These are phyloP conservation scores for Rhodomyrtus psidioides DNA, from an alignment of 441 rosid species.

Conservation along the genomic window DNA sequence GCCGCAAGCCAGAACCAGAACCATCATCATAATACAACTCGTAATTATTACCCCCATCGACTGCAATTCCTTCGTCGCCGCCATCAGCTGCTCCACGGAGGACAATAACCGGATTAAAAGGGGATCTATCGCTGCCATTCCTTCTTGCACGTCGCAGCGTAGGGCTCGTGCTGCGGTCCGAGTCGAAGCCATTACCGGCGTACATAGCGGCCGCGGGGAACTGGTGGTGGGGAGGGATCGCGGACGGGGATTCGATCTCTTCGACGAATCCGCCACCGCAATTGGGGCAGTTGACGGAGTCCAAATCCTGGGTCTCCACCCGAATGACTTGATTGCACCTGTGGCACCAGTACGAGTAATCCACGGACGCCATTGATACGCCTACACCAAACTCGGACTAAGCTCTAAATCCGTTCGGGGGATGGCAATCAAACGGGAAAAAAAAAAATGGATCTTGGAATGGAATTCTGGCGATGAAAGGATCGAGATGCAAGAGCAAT, in stretches of 20 bases:
- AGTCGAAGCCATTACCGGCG: conserved; percentile 1
- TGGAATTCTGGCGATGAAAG: not conserved
- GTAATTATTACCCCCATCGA: conserved; percentile 8
- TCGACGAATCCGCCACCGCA: conserved; percentile 48
- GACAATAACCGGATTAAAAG: conserved; percentile 53
- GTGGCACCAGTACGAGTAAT: conserved; percentile 47
- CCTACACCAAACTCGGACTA: not conserved
- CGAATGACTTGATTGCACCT: conserved; percentile 34
- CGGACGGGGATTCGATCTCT: conserved; percentile 19
- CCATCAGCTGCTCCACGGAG: conserved; percentile 32
- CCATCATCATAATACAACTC: conserved; percentile 53
- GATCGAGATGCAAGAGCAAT: not conserved
- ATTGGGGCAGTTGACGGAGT: conserved; percentile 32
- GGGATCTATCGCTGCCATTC: conserved; percentile 37
- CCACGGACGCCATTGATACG: conserved; percentile 19
- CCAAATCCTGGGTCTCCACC: conserved; percentile 11
- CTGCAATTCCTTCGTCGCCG: conserved; percentile 6
- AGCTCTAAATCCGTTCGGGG: not conserved
- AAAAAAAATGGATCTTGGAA: not conserved
- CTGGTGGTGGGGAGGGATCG: conserved; percentile 15
- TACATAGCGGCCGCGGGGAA: conserved; percentile 15
- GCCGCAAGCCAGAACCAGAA: conserved; percentile 46
- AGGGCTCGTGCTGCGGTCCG: conserved; percentile 6
- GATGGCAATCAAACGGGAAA: not conserved
- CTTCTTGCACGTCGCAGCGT: conserved; percentile 20